These are phyloP conservation scores for Phytophthora brassicae DNA, from an alignment of 352 stramenopile species.

Conservation along the genomic window DNA sequence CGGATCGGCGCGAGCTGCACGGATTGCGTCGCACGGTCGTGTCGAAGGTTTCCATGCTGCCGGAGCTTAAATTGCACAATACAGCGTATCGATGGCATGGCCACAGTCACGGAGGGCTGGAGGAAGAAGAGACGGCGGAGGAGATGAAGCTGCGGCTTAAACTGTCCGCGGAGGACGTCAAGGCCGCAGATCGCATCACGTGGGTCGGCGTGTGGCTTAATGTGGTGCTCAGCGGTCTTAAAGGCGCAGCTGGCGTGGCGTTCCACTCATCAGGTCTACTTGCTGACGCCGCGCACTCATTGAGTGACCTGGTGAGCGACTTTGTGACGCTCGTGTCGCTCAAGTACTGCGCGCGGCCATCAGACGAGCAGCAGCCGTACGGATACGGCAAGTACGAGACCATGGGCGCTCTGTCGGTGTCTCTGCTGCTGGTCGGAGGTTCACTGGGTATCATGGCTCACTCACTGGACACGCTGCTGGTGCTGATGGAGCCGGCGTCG, in stretches of 20 bases:
- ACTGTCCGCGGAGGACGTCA: constrained; percentile 38
- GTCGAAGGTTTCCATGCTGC: constrained; percentile 1
- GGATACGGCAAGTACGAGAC: constrained; percentile 81
- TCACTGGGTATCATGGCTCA: constrained; percentile 68
- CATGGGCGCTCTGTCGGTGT: constrained; percentile 62
- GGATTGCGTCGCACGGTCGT: constrained; percentile 2
- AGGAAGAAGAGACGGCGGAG: constrained; percentile 34
- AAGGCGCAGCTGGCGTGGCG: constrained; percentile 64
- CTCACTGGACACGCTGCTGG: constrained; percentile 65
- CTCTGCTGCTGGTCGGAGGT: constrained; percentile 61
- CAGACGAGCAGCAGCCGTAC: constrained; percentile 88
- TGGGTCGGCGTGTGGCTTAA: constrained; percentile 74
- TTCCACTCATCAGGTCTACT: constrained; percentile 90
- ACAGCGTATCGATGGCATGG: constrained; percentile 31
- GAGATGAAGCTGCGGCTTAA: constrained; percentile 25
- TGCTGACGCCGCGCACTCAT: constrained; percentile 93
- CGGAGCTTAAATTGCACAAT: constrained; percentile 8
- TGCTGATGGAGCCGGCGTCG: constrained; percentile 41
- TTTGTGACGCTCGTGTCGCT: constrained; percentile 93
- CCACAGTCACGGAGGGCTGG: constrained; percentile 39
- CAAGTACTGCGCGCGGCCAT: constrained; percentile 89
- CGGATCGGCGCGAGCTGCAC: constrained; percentile 9
- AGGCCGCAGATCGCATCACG: constrained; percentile 63
- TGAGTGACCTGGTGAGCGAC: constrained; percentile 94
- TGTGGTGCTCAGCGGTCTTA: constrained; percentile 63